Percentiles rank a stretch among this genome's conserved stretches.
phyloP scores from a whole-genome alignment of 73 alveolate genomes.

The Uronychia setigera region DNA sequence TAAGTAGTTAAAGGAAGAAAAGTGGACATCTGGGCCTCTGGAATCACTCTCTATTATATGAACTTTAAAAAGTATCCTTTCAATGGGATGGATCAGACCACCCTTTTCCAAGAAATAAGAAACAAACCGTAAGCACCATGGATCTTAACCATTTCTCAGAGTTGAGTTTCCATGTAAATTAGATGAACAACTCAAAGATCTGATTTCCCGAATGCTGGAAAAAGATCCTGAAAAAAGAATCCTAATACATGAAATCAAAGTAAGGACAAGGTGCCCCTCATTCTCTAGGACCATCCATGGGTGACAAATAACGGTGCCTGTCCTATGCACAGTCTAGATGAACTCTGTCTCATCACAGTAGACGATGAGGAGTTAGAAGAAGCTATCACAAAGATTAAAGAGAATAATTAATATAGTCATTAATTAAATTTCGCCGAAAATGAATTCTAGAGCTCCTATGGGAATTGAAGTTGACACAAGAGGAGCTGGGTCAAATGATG shows the following conservation, averaged over 20 bases:
- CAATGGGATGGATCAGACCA: conserved; percentile 5
- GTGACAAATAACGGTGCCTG: conserved; percentile 9
- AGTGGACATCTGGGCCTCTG: conserved; percentile 77
- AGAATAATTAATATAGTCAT: not conserved
- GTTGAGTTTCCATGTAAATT: not conserved
- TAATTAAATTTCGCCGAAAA: not conserved
- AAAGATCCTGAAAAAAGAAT: conserved; percentile 15
- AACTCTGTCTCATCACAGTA: not conserved
- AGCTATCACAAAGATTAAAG: not conserved
- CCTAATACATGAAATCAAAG: not conserved
- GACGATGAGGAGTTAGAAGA: conserved; percentile 3
- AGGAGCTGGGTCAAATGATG: too few species aligned
- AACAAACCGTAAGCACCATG: conserved; percentile 5
- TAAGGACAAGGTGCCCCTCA: not conserved
- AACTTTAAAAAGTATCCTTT: conserved; percentile 72
- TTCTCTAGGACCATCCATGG: conserved; percentile 11
- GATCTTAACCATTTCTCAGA: not conserved
- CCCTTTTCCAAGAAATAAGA: not conserved
- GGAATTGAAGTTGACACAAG: not conserved
- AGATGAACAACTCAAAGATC: conserved; percentile 6
- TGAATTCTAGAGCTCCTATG: not conserved
- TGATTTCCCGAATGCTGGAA: conserved; percentile 7
- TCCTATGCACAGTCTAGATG: conserved; percentile 1
- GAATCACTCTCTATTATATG: conserved; percentile 74
- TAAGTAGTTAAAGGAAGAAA: conserved; percentile 31